Base-by-base conservation (phyloP, 176 grass and related monocot genomes). In the Lolium perenne region DNA sequence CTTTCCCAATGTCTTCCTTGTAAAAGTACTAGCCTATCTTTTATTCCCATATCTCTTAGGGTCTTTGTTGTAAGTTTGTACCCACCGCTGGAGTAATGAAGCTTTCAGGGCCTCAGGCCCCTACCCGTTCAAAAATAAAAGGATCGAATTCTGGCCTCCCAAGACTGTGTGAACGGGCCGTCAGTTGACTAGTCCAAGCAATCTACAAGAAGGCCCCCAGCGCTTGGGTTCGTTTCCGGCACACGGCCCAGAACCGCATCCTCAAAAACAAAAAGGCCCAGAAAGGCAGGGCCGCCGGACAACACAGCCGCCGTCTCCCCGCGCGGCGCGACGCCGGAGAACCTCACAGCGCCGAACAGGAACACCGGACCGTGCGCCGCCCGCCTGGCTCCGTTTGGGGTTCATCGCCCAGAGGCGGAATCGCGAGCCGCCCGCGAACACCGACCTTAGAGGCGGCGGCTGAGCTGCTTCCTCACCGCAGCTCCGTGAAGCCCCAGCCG, bases 281-380 rank as follows among this genome's bases (percentile, higher is more conserved):
- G 1, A 29, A 29, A 1, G 5, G 56, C 23, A 56, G 51, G 17
- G 26, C 38, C 2, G 46, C 21, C 66, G n/a, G 17, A 48, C 8
- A 58, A 57, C 69, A 47, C 20, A 38, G 13, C 23, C 32, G 76
- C 76, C 18, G 35, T 50, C 45, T 47, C 55, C 43, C 74, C 3
- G 41, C 87, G 35, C 63, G 65, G 49, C 49, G 0, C 23, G 49
- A 76, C 48, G 48, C 74, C 74, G 47, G 73, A 17, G 73, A 76
- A 54, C 48, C 73, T 76, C 48, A 1, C 49, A 76, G 48, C 48
- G 73, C 73, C 73, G 47, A 54, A 10, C 16, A 25, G 8, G 25
- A 55, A 55, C 3, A 55, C 3, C 49, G 4, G 48, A 18, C 74
- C 49, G 25, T 20, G 49, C 25, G 49, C 48, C 74, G 49, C 74